phyloP scores from a whole-genome alignment of 2,329 filamentous ascomycete species.

The Blastomyces silverae region DNA sequence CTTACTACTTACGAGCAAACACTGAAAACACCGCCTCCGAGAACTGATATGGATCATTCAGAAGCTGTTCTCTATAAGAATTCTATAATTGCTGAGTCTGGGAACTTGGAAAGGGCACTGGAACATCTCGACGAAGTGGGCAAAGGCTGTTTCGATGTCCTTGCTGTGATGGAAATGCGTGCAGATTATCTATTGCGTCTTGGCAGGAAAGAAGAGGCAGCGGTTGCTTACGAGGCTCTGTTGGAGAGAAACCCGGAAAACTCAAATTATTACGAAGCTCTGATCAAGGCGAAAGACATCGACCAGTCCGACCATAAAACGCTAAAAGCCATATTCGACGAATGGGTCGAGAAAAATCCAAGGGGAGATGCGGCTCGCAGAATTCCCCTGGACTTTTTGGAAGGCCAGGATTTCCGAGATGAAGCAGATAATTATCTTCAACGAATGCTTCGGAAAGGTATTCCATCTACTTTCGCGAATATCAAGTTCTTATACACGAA shows the following conservation, averaged over 20 bases:
- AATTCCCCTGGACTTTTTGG: constrained; percentile 81
- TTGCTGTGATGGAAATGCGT: constrained; percentile 76
- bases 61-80: constrained; percentile 96
- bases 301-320: constrained; percentile 54
- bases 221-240: constrained; percentile 70
- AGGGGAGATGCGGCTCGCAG: constrained; percentile 78
- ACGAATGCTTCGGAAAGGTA: constrained; percentile 81
- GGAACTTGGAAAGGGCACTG: constrained; percentile 73
- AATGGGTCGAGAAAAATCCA: constrained; percentile 72
- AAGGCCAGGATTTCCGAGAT: constrained; percentile 70
- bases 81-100: constrained; percentile 81
- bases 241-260: constrained; percentile 85
- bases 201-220: constrained; percentile 70
- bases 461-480: constrained; percentile 94
- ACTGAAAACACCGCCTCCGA: constrained; percentile 69
- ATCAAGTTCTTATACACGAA: constrained; percentile 87
- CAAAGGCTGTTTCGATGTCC: constrained; percentile 73
- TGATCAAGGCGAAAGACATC: constrained; percentile 64
- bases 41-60: constrained; percentile 81
- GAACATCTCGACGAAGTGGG: constrained; percentile 74
- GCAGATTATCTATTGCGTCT: constrained; percentile 79
- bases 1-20: constrained; percentile 90
- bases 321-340: constrained; percentile 68
- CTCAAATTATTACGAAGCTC: constrained; percentile 72
- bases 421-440: constrained; percentile 73